Base-by-base conservation (phyloP, 495 filamentous ascomycete species). In the Baudoinia panamericana region DNA sequence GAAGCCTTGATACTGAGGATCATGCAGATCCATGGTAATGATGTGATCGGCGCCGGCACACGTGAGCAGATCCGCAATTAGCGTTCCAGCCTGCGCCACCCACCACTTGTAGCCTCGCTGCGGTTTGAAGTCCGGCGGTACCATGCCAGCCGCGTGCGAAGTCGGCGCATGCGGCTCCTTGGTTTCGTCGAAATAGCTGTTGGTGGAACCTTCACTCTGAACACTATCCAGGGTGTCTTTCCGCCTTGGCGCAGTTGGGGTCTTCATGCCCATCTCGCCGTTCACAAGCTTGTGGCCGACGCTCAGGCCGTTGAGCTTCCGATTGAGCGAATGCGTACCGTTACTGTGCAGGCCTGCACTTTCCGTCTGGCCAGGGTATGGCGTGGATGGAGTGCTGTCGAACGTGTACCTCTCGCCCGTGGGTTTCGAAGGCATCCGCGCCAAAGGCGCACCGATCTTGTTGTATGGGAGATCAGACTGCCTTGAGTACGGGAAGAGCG, bases 1-100 rank as follows among this genome's bases (percentile, higher is more conserved):
- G 68, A 92, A 97, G 32, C 90, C 90, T 59, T 97, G 90, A 57
- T 96, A 96, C 61, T 96, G 92, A 45, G 92, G 86, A 58, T 96
- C 90, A 56, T 97, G 90, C 39, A 97, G 68, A 58, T 97, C 90
- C 75, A 94, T 88, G 2, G 90, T 96, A 54, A 97, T 85, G 57
- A 97, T 63, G 61, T 96, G 90, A 63, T 97, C 92, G 17, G 90
- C 85, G 37, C 90, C 90, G 45, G 90, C 90, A 58, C 86, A 95
- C 28, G 85, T 95, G 41, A 97, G 64, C 36, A 97, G 73, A 57
- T 95, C 86, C 17, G 90, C 90, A 16, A 97, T 82, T 48, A 97
- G 69, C 13, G 90, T 96, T 36, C 90, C 90, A 31, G 90, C 88
- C 63, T 95, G 90, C 18, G 90, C 90, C 49, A 97, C 86, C 90